Conservation (phyloP, 345 rosid genomes). For the Cardamine occulta region DNA sequence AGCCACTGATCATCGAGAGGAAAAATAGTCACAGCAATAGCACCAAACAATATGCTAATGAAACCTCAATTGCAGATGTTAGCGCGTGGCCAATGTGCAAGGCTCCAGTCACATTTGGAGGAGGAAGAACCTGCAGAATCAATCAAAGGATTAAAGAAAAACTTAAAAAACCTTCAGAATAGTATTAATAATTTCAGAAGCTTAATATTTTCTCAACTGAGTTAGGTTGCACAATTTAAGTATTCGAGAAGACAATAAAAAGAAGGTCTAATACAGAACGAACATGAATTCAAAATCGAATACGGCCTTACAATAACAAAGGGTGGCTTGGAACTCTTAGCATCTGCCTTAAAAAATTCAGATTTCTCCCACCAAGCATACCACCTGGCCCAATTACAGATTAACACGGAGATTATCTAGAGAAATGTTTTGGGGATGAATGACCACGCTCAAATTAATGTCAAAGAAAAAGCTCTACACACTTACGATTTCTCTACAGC, state of each 20-base stretch:
- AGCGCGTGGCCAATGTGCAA: conserved; percentile 97
- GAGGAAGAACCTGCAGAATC: conserved; percentile 81
- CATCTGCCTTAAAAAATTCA: conserved; percentile 69
- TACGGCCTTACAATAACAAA: conserved; percentile 69
- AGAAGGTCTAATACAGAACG: not conserved
- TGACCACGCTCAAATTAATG: not conserved
- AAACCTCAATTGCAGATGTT: conserved; percentile 83
- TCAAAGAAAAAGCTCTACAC: conserved; percentile 3
- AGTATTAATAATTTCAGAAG: conserved; percentile 3
- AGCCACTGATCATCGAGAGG: conserved; percentile 10
- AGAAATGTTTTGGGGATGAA: not conserved
- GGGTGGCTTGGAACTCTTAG: conserved; percentile 73
- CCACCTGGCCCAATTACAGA: conserved; percentile 63
- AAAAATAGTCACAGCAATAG: conserved; percentile 6
- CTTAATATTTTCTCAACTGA: conserved; percentile 9
- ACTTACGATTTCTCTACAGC: conserved; percentile 87
- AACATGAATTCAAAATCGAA: conserved; percentile 7
- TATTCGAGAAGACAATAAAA: conserved; percentile 17
- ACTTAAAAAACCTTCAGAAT: not conserved
- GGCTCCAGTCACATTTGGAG: conserved; percentile 98
- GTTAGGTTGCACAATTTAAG: not conserved
- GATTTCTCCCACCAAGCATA: conserved; percentile 93
- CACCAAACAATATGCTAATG: conserved; percentile 9
- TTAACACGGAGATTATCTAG: conserved; percentile 12
- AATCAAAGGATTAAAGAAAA: conserved; percentile 15